Evolutionary conservation across 2,329 filamentous ascomycete species (phyloP).

Genomic region (Zymoseptoria tritici): DNA sequence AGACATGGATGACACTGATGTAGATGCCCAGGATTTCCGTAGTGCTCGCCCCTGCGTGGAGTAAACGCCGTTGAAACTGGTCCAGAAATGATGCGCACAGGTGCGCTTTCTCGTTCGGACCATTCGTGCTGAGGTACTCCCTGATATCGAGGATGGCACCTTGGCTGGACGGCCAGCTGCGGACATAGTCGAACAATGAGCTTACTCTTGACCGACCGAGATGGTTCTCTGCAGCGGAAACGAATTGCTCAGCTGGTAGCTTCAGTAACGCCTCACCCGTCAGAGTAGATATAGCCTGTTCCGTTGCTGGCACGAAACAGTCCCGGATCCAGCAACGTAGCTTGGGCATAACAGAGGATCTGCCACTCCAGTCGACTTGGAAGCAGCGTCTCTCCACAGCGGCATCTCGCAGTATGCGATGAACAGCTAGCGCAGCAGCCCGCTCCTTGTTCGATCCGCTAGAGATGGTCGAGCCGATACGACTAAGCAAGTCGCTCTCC

Average conservation of each 20-base stretch:
- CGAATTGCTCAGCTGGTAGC: slow-evolving; percentile 50
- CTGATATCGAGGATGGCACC: slow-evolving; percentile 68
- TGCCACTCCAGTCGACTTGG: slow-evolving; percentile 50
- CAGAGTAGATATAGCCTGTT: slow-evolving; percentile 39
- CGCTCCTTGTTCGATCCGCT: slow-evolving; percentile 63
- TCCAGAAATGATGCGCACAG: slow-evolving; percentile 63
- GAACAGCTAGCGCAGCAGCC: slow-evolving; percentile 64
- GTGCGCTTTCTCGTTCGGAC: slow-evolving; percentile 59
- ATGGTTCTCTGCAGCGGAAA: slow-evolving; percentile 60
- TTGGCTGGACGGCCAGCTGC: slow-evolving; percentile 63
- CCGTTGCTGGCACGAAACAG: slow-evolving; percentile 56
- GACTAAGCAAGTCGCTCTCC: slow-evolving; percentile 15
- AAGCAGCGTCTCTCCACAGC: slow-evolving; percentile 52
- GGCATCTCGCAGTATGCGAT: slow-evolving; percentile 57
- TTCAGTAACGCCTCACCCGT: slow-evolving; percentile 16
- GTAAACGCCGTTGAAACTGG: slow-evolving; percentile 56
- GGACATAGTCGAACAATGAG: slow-evolving; percentile 72
- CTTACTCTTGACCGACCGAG: slow-evolving; percentile 62
- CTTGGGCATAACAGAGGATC: slow-evolving; percentile 50
- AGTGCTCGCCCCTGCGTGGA: slow-evolving; percentile 70
- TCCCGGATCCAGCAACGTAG: slow-evolving; percentile 63
- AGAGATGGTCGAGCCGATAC: slow-evolving; percentile 56
- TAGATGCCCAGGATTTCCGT: slow-evolving; percentile 69
- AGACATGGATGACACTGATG: slow-evolving; percentile 70
- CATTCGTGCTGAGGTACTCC: slow-evolving; percentile 57